Evolutionary conservation across 129 eudicot species (phyloP).

Genomic region (Gnaphalium uliginosum): DNA sequence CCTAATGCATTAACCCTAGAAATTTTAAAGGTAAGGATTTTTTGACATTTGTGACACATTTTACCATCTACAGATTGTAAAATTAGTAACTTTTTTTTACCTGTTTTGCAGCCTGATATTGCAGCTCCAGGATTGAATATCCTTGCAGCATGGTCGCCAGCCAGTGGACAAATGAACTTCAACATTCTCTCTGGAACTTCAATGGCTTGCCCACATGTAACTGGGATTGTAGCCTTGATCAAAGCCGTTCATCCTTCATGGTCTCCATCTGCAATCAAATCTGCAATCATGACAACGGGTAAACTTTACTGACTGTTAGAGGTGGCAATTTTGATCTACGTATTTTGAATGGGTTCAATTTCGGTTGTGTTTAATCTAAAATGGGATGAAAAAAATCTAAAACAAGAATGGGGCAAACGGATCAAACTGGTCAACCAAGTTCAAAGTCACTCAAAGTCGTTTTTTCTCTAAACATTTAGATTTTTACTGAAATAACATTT

Average conservation of each 20-base stretch:
- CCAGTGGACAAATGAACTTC: constrained; percentile 50
- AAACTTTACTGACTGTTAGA: constrained; percentile 18
- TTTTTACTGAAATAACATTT: not conserved
- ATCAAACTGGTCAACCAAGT: not conserved
- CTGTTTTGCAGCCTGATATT: constrained; percentile 71
- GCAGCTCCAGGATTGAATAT: constrained; percentile 89
- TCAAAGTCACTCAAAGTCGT: not conserved
- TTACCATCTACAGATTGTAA: constrained; percentile 1
- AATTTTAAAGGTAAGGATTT: constrained; percentile 65
- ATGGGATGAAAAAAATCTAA: not conserved
- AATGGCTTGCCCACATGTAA: constrained; percentile 93
- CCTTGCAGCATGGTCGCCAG: constrained; percentile 93
- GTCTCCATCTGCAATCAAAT: constrained; percentile 91
- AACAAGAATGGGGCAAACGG: not conserved
- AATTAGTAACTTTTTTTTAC: constrained; percentile 12
- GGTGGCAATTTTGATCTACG: constrained; percentile 1
- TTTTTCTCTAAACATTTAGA: not conserved
- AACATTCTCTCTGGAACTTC: constrained; percentile 83
- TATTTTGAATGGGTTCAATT: not conserved
- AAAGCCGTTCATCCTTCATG: constrained; percentile 84
- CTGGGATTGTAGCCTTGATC: constrained; percentile 77
- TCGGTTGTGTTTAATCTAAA: not conserved
- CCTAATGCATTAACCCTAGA: constrained; percentile 80
- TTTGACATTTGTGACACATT: not conserved
- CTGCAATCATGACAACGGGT: constrained; percentile 96